phyloP scores from a whole-genome alignment of 371 early-diverging fungal genomes.

The Rhizopus delemar region DNA sequence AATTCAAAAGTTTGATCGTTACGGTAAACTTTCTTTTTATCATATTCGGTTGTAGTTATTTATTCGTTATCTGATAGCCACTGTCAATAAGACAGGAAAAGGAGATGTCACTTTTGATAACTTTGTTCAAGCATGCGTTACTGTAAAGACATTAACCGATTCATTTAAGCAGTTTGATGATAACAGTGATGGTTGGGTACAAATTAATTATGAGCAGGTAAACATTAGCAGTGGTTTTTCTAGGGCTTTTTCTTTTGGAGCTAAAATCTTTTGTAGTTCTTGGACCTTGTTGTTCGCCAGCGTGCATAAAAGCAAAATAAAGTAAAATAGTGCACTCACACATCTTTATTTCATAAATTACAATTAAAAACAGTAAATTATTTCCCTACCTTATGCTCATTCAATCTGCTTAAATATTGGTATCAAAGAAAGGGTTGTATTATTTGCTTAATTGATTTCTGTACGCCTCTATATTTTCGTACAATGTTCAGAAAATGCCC shows the following conservation, averaged over 20 bases:
- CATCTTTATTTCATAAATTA: no score
- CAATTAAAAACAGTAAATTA: no score
- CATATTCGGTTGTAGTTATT: neutral
- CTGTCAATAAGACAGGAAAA: slow-evolving; percentile 30
- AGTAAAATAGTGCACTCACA: neutral
- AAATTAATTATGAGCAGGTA: slow-evolving; percentile 76
- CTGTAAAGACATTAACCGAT: slow-evolving; percentile 74
- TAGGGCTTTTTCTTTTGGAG: neutral
- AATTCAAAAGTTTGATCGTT: slow-evolving; percentile 73
- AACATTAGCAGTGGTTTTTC: neutral
- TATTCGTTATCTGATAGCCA: neutral
- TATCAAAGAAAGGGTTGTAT: no score
- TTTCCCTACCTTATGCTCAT: no score
- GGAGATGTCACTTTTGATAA: slow-evolving; percentile 79
- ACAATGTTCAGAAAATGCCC: no score
- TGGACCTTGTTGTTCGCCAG: slow-evolving; percentile 48
- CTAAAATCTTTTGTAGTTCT: slow-evolving; percentile 32
- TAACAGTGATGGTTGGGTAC: slow-evolving; percentile 73
- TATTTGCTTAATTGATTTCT: no score
- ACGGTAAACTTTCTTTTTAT: slow-evolving; percentile 42
- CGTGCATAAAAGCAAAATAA: slow-evolving; percentile 12
- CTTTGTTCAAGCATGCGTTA: slow-evolving; percentile 82
- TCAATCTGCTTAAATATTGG: no score
- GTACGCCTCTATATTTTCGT: no score
- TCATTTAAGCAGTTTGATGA: slow-evolving; percentile 75